Base-by-base conservation (phyloP, 352 stramenopile genomes). In the Pythium oligandrum region DNA sequence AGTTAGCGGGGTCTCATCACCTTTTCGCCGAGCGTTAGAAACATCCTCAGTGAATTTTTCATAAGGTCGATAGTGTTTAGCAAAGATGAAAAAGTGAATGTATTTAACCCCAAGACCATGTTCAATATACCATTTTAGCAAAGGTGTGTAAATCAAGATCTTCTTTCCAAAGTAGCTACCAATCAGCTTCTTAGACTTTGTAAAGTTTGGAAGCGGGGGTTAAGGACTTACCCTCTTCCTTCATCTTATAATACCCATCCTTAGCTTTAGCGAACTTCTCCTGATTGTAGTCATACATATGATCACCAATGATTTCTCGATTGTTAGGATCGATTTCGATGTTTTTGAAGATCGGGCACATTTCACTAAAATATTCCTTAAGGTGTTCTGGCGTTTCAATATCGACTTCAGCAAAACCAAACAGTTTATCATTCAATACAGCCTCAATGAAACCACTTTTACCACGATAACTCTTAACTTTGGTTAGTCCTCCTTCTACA, bases 281-380 rank as follows among this genome's bases (percentile, higher is more conserved):
- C 30, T 40, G 4, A 26, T 68, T 70, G 44, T 65, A 55, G 0
- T 67, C 53, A 49, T 43, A 64, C 64, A 77, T 77, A 48, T 67
- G 56, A 1, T 64, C 17, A n/a, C 64, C 64, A 47, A 77, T 61
- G 3, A 71, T 6, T n/a, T 44, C 11, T 60, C 44, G n/a, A 9
- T 46, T 17, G 40, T 46, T n/a, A n/a, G n/a, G n/a, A 36, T 71
- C 58, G 40, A 73, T 69, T 11, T 55, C 26, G 1, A 40, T 52
- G 10, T 73, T 73, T n/a, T 77, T 77, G 34, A 73, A 77, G 5
- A 73, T 71, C 5, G 64, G 58, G 4, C 51, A 63, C 61, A 73
- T 73, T 38, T 77, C 64, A 47, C 10, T 51, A n/a, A 72, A 78
- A 35, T 71, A 65, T 0, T 66, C 37, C 51, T 71, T 73, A 0